A percentile compares a stretch with the other conserved stretches of the same genome.
Conservation (phyloP, 352 stramenopile species). For the Globisporangium yorkense region DNA sequence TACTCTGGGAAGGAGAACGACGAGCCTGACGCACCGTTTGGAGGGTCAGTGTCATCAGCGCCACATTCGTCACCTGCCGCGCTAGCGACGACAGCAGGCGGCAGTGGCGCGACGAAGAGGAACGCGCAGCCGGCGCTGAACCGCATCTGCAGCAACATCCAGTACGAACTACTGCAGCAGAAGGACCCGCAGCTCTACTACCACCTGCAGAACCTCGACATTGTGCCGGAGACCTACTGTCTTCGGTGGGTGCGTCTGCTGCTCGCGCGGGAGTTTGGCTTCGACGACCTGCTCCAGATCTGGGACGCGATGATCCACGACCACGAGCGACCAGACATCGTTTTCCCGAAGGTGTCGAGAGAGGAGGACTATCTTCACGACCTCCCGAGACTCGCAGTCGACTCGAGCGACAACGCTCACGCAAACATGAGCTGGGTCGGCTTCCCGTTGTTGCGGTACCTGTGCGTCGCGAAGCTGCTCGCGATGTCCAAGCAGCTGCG, state of each 20-base stretch:
- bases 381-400: slow-evolving; percentile 24
- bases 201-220: slow-evolving; percentile 74
- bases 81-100: not conserved
- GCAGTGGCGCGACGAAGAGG: not conserved
- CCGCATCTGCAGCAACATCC: slow-evolving; percentile 58
- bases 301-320: slow-evolving; percentile 74
- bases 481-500: slow-evolving; percentile 50
- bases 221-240: slow-evolving; percentile 78
- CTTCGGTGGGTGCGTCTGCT: slow-evolving; percentile 75
- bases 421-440: slow-evolving; percentile 28
- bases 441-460: slow-evolving; percentile 62
- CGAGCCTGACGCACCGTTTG: slow-evolving; percentile 7
- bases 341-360: slow-evolving; percentile 31
- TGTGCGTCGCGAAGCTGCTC: slow-evolving; percentile 64
- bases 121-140: slow-evolving; percentile 41
- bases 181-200: slow-evolving; percentile 80
- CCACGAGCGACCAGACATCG: slow-evolving; percentile 18
- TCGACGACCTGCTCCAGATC: slow-evolving; percentile 52
- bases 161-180: slow-evolving; percentile 72
- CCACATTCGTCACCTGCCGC: not conserved
- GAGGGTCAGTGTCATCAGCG: not conserved
- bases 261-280: slow-evolving; percentile 67
- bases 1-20: slow-evolving; percentile 18
- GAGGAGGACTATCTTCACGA: slow-evolving; percentile 30
- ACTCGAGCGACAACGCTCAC: slow-evolving; percentile 4